A percentile compares a stretch with the other conserved stretches of the same genome.
Conservation (phyloP, 352 stramenopile species). For the Pythium insidiosum region DNA sequence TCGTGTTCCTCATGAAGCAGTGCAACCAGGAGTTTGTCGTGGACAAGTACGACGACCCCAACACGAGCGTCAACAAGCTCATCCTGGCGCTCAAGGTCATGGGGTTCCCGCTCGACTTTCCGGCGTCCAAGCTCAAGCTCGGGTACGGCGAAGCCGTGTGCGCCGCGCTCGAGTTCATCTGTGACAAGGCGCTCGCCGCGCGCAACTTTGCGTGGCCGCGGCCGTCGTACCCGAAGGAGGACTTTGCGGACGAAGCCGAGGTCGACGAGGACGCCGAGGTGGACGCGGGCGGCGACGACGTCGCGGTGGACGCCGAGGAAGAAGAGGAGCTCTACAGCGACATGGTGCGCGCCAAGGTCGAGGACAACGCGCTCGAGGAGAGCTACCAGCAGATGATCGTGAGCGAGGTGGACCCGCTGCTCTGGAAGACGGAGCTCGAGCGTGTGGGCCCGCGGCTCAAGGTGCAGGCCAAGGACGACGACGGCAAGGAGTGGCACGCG, state of each 20-base stretch:
- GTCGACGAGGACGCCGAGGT: slow-evolving; percentile 53
- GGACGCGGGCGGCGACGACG: slow-evolving; percentile 7
- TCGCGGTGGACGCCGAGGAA: slow-evolving; percentile 17
- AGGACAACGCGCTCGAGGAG: slow-evolving; percentile 51
- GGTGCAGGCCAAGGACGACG: slow-evolving; percentile 38
- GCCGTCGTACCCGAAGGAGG: slow-evolving; percentile 69
- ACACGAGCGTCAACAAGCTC: slow-evolving; percentile 84
- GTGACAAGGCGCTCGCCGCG: slow-evolving; percentile 63
- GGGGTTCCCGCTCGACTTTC: slow-evolving; percentile 77
- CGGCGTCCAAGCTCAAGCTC: slow-evolving; percentile 66
- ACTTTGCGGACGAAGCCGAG: slow-evolving; percentile 71
- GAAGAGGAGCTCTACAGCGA: slow-evolving; percentile 66
- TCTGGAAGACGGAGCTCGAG: slow-evolving; percentile 83
- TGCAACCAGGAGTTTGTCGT: slow-evolving; percentile 73
- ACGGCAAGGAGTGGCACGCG: slow-evolving; percentile 71
- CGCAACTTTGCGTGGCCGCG: slow-evolving; percentile 58
- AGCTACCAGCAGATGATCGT: slow-evolving; percentile 84
- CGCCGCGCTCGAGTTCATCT: slow-evolving; percentile 68
- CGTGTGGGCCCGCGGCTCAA: slow-evolving; percentile 70
- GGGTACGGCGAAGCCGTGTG: slow-evolving; percentile 74
- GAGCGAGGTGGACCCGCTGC: slow-evolving; percentile 65
- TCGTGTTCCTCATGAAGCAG: slow-evolving; percentile 66
- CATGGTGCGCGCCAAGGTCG: slow-evolving; percentile 27
- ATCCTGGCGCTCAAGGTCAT: slow-evolving; percentile 77
- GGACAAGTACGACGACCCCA: slow-evolving; percentile 86